Conservation (phyloP, 2,329 filamentous ascomycete genomes). For the Emericellopsis cladophorae region DNA sequence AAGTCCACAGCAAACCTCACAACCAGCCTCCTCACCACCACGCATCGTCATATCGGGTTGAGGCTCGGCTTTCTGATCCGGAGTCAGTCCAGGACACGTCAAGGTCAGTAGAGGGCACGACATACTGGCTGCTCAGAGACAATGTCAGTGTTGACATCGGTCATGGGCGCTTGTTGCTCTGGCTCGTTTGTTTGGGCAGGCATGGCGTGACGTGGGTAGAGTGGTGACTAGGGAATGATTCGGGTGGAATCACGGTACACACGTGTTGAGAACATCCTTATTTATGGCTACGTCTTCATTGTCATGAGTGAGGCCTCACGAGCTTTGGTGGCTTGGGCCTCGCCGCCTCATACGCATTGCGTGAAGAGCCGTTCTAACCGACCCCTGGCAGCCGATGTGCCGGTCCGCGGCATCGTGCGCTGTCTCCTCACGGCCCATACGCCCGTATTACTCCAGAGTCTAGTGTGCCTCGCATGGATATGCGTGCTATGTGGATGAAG, state of each 20-base stretch:
- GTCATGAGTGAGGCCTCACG: too few species aligned
- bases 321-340: too few species aligned
- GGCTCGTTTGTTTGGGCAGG: slow-evolving; percentile 23
- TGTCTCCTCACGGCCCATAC: too few species aligned
- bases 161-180: slow-evolving; percentile 30
- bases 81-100: too few species aligned
- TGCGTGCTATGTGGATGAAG: too few species aligned
- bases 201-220: slow-evolving; percentile 14
- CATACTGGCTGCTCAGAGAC: slow-evolving; percentile 29
- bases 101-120: slow-evolving; percentile 1
- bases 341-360: too few species aligned
- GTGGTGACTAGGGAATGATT: neutral
- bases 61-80: slow-evolving; percentile 20
- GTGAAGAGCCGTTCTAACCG: too few species aligned
- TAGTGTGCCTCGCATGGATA: too few species aligned
- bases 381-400: too few species aligned
- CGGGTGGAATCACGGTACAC: neutral
- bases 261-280: neutral
- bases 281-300: too few species aligned
- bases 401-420: too few species aligned
- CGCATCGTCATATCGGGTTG: slow-evolving; percentile 28
- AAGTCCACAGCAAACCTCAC: slow-evolving; percentile 31
- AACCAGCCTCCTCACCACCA: slow-evolving; percentile 31
- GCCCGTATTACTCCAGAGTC: too few species aligned
- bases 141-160: slow-evolving; percentile 19